Base-by-base conservation (phyloP, 805 yeast species). In the Candida succiphila region DNA sequence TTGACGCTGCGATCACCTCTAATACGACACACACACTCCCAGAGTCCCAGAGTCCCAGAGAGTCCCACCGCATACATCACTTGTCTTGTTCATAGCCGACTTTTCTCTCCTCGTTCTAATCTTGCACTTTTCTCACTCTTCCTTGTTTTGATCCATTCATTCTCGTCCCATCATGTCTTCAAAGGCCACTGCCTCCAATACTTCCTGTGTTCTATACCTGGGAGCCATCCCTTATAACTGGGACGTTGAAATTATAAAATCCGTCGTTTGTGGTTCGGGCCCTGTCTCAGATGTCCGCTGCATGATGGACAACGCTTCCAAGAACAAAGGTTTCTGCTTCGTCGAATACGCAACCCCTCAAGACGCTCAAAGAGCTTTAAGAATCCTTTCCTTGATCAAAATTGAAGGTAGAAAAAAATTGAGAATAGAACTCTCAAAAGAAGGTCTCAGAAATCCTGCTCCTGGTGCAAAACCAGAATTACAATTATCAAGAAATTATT, bases 261-360 rank as follows among this genome's bases (percentile, higher is more conserved):
- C 76, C 20, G 71, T 81, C 9, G 77, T 80, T 17, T 76, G 82
- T 34, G 88, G 88, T 1, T 66, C 82, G 8, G 92, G 92, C 1
- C 69, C 72, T 3, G 72, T 82, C 18, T 75, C 76, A 13, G 84
- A 77, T 41, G 78, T 80, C 7, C 65, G 84, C 43, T 53, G 78
- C 54, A 66, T 78, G 57, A 66, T 63, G 65, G 74, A 74, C 48
- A 62, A 64, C 47, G 69, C 68, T 9, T 74, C 77, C 9, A 69
- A 71, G 40, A 72, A 74, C 45, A 77, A 76, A 47, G 82, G 82
- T n/a, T 78, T 68, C 44, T 72, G 80, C 37, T 78, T 78, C 46
- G 69, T 78, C 20, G 84, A 78, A 51, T 78, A 73, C 45, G 43
- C 52, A 2, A 52, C 61, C 15, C 69, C 78, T 1, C 59, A 56